These are phyloP conservation scores for Mallotus japonicus DNA, from an alignment of 441 rosid genomes.

Conservation along the genomic window DNA sequence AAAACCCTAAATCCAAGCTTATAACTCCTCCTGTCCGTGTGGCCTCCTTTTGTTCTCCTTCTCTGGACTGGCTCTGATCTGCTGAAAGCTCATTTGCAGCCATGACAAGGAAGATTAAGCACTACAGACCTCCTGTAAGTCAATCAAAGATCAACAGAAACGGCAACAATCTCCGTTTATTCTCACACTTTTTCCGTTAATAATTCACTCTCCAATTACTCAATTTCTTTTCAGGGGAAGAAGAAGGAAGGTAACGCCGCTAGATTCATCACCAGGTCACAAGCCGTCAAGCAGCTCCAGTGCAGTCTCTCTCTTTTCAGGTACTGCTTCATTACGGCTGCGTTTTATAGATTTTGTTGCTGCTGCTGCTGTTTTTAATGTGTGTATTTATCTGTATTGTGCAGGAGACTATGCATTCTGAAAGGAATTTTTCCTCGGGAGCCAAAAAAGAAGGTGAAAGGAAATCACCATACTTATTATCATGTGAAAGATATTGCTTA, in stretches of 20 bases:
- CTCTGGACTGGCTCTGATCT: not conserved
- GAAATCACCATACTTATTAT: slow-evolving; percentile 90
- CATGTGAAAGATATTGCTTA: slow-evolving; percentile 83
- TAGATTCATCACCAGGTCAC: slow-evolving; percentile 77
- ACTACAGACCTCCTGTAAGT: slow-evolving; percentile 83
- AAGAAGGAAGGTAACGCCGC: slow-evolving; percentile 92
- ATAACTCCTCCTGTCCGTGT: too few relatives aligned
- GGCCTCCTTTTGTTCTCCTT: not conserved
- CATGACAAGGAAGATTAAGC: slow-evolving; percentile 63
- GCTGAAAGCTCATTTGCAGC: slow-evolving; percentile 15
- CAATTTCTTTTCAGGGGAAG: slow-evolving; percentile 56
- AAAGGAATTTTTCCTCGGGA: slow-evolving; percentile 88
- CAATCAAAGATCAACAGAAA: not conserved
- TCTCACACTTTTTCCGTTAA: too few relatives aligned
- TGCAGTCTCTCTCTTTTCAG: slow-evolving; percentile 66
- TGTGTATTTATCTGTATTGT: slow-evolving; percentile 1
- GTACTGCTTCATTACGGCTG: slow-evolving; percentile 28
- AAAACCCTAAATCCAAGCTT: slow-evolving; percentile 8
- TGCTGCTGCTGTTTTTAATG: not conserved
- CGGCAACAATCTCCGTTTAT: not conserved
- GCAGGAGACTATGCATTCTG: slow-evolving; percentile 72
- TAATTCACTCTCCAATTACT: not conserved
- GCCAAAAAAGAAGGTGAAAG: slow-evolving; percentile 88
- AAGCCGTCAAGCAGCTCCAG: slow-evolving; percentile 78
- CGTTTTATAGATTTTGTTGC: not conserved